Base-by-base conservation (phyloP, 495 filamentous ascomycete species). In the Cudoniella acicularis region DNA sequence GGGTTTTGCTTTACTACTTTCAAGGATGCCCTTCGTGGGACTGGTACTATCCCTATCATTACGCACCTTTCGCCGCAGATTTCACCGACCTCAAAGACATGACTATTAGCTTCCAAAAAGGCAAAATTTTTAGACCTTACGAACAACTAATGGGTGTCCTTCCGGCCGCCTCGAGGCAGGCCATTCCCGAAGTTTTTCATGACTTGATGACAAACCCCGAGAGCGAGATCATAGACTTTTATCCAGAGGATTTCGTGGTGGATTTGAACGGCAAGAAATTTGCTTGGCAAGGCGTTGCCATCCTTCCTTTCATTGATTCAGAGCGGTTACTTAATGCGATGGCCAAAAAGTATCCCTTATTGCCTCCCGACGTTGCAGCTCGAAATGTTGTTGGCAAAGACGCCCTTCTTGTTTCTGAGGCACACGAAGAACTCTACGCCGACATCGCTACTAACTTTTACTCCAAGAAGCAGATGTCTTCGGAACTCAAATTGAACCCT, bases 81-180 rank as follows among this genome's bases (percentile, higher is more conserved):
- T 99, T 99, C 69, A 85, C 86, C 52, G 88, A 94, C 51, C 78
- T 99, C 27, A 82, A 72, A 48, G 84, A 92, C 52, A 85, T 96
- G 75, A 79, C 85, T 36, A 80, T 96, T 63, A 76, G 79, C 18
- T 99, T 99, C 62, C 83, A 91, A 52, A 91, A 92, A 69, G 95
- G 94, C 11, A 85, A 76, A 20, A 87, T 91, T 1, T 97, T 97
- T 65, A 86, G 79, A 52, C 95, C 94, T 0, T 99, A 95, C 66
- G 94, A 99, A 75, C 94, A 99, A 75, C 79, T 99, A 49, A 99
- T 99, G 94, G 96, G 93, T 46, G 94, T 99, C 20, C 78, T 98
- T 56, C 94, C 94, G 1, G 92, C 95, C 13, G 88, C 89, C 2
- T 96, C 92, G 4, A 90, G 91, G 54, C 91, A 96, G 66, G 87